phyloP scores from a whole-genome alignment of 1,284 basidiomycete genomes.

The Ceratobasidium sp. region DNA sequence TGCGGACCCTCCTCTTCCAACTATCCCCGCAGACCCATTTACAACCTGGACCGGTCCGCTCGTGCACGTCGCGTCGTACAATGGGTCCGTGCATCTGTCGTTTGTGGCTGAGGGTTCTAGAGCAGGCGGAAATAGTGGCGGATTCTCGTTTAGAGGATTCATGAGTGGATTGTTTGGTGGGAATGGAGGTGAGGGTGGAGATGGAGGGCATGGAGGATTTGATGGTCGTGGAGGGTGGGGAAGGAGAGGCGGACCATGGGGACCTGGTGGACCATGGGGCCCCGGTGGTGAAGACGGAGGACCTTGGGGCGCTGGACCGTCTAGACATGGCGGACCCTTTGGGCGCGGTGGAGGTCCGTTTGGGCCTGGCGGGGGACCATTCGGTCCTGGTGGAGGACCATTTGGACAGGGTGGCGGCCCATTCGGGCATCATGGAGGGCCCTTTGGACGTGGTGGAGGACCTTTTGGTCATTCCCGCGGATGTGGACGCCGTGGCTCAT shows the following conservation, averaged over 20 bases:
- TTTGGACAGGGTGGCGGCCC: conserved; percentile 29
- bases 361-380: conserved; percentile 25
- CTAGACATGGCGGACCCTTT: background rate
- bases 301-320: conserved; percentile 1
- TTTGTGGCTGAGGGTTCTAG: conserved; percentile 10
- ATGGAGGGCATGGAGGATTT: background rate
- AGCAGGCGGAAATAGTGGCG: background rate
- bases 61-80: conserved; percentile 26
- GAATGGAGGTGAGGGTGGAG: conserved; percentile 13
- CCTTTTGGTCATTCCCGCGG: background rate
- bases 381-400: conserved; percentile 14
- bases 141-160: conserved; percentile 21
- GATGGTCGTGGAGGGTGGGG: background rate
- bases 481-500: background rate
- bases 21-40: conserved; percentile 22
- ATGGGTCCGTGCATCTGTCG: conserved; percentile 29
- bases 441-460: background rate
- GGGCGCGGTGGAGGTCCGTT: background rate
- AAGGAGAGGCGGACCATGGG: conserved; percentile 8
- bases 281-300: too few species aligned
- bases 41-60: conserved; percentile 23
- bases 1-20: conserved; percentile 30
- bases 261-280: background rate
- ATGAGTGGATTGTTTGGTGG: conserved; percentile 34
- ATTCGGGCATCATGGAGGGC: background rate